phyloP scores from a whole-genome alignment of 164 flowering plant species.

The Stephania cephalantha region DNA sequence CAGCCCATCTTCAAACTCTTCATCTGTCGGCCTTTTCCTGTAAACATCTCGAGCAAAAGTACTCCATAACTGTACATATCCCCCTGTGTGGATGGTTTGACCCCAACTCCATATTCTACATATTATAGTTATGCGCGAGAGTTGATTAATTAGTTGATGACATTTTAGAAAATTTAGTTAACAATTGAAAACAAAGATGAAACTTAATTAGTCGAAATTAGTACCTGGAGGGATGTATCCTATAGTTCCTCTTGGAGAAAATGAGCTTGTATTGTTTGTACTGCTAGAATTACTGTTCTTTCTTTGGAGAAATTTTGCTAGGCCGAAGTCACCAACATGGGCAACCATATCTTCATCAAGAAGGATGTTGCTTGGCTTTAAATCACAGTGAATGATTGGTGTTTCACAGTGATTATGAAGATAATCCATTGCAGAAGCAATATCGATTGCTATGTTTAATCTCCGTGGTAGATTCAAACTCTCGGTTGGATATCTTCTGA shows the following conservation, averaged over 20 bases:
- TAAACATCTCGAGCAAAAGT: too few relatives aligned
- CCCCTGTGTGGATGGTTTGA: too few relatives aligned
- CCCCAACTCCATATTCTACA: too few relatives aligned
- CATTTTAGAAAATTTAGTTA: too few relatives aligned
- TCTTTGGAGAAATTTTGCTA: background rate
- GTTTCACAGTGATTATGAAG: slow-evolving; percentile 12
- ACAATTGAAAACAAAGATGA: too few relatives aligned
- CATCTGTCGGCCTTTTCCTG: too few relatives aligned
- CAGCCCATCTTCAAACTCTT: too few relatives aligned
- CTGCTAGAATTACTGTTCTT: background rate
- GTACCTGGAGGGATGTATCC: slow-evolving; percentile 14
- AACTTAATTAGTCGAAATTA: too few relatives aligned
- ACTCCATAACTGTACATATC: too few relatives aligned
- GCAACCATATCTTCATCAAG: slow-evolving; percentile 10
- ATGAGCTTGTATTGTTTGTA: background rate
- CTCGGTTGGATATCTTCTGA: background rate
- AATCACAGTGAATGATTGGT: slow-evolving; percentile 14
- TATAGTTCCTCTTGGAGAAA: slow-evolving; percentile 3
- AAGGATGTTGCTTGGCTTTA: slow-evolving; percentile 11
- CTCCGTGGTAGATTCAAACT: slow-evolving; percentile 4
- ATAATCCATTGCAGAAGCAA: slow-evolving; percentile 15
- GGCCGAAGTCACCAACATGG: slow-evolving; percentile 7
- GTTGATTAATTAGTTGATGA: too few relatives aligned
- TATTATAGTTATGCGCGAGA: too few relatives aligned
- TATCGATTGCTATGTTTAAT: slow-evolving; percentile 11